Base-by-base conservation (phyloP, 164 flowering plant species). In the Protea cynaroides region DNA sequence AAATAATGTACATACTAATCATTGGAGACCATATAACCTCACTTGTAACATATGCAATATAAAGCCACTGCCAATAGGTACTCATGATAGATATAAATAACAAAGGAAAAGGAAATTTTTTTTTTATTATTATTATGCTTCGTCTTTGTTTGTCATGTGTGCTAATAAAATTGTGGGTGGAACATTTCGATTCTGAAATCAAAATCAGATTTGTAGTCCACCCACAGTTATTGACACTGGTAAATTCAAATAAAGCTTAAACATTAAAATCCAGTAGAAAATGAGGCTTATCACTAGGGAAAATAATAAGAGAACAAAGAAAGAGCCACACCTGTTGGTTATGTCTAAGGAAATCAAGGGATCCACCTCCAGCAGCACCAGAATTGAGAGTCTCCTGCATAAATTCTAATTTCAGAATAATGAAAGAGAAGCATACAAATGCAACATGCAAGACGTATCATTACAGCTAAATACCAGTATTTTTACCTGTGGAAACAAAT, bases 401-500 rank as follows among this genome's bases (percentile, higher is more conserved):
- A 13, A 59, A 59, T 66, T 19, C 58, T 18, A 36, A 29, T 25
- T 22, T 25, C 22, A 64, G 11, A 64, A 59, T 53, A 61, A 29
- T 17, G 7, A 29, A 15, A 37, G 1, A 53, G 44, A 52, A n/a
- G 19, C 9, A 54, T 2, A 58, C 13, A 12, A 23, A 50, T 50
- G 22, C 34, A 52, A 21, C 18, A 58, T 44, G 36, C 23, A 25
- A 4, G 6, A 56, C 0, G n/a, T 4, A n/a, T 50, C 58, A 14
- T 21, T 12, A 43, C 22, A 67, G 21, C 12, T 5, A 44, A 15
- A 61, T 56, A 43, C 46, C n/a, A 37, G 58, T 38, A 14, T 11
- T 36, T 12, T 59, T 17, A 93, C 99, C 94, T 89, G 93, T 14
- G 99, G 99, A 82, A 94, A 94, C 88, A 94, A 68, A 77, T 94